A percentile compares a stretch with the other conserved stretches of the same genome.
phyloP scores from a whole-genome alignment of 192 early-diverging fungal species.

The Radiomyces spectabilis region DNA sequence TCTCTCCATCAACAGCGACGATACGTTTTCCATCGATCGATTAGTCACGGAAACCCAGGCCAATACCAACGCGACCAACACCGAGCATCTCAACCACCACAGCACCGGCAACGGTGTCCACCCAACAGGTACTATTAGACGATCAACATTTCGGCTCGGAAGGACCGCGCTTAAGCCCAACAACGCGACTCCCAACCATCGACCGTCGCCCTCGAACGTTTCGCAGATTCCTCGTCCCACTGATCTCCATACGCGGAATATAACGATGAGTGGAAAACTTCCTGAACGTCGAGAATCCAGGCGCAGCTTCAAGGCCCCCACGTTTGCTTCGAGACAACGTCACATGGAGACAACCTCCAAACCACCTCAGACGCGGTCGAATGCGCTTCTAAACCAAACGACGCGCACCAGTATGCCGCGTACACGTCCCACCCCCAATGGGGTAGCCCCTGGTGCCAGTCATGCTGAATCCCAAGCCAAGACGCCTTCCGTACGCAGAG shows the following conservation, averaged over 20 bases:
- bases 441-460: neutral
- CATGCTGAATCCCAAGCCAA: neutral
- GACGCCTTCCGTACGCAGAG: neutral
- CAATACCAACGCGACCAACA: too few relatives aligned
- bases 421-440: neutral
- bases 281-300: neutral
- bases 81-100: too few relatives aligned
- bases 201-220: neutral
- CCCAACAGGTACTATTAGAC: too few relatives aligned
- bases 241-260: neutral
- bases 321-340: conserved; percentile 1
- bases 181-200: neutral
- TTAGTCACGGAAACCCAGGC: neutral
- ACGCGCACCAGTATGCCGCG: neutral
- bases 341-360: neutral
- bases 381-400: too few relatives aligned
- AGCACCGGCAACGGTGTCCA: too few relatives aligned
- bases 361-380: too few relatives aligned
- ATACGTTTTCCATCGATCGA: neutral
- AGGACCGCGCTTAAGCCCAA: neutral
- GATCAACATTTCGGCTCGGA: neutral
- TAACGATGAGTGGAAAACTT: neutral
- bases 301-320: too few relatives aligned
- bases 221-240: neutral
- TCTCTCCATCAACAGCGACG: neutral